These are phyloP conservation scores for Fusarium pininemorale DNA, from an alignment of 2,329 filamentous ascomycete genomes.

Conservation along the genomic window DNA sequence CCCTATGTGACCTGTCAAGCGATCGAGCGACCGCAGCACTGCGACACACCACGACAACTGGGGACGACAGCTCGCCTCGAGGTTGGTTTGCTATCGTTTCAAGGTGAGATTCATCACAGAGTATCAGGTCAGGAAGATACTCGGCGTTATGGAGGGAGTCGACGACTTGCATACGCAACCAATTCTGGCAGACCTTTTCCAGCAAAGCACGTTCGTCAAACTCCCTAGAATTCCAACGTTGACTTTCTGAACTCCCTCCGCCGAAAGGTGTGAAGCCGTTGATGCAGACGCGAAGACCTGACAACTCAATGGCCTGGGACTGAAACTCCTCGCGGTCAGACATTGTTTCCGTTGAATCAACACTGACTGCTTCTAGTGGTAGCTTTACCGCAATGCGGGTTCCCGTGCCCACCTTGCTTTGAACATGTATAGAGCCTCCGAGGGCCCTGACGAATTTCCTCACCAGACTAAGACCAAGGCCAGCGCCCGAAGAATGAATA, in stretches of 20 bases:
- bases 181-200: conserved; percentile 10
- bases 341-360: background rate
- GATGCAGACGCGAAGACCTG: conserved; percentile 41
- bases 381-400: conserved; percentile 49
- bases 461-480: conserved; percentile 73
- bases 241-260: background rate
- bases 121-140: conserved; percentile 40
- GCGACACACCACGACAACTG: conserved; percentile 47
- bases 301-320: conserved; percentile 42
- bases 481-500: conserved; percentile 65
- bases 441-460: conserved; percentile 67
- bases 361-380: conserved; percentile 34
- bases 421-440: conserved; percentile 66
- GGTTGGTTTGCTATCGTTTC: background rate
- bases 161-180: conserved; percentile 32
- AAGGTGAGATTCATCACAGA: conserved; percentile 32
- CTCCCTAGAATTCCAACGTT: background rate
- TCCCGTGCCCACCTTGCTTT: conserved; percentile 52
- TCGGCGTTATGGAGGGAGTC: background rate
- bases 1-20: conserved; percentile 28
- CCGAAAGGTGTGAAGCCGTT: background rate
- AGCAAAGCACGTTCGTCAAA: conserved; percentile 4
- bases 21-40: conserved; percentile 45
- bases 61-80: conserved; percentile 21
- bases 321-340: conserved; percentile 40